Evolutionary conservation across 2,329 filamentous ascomycete genomes (phyloP).

Genomic region (Pseudogymnoascus sp.): DNA sequence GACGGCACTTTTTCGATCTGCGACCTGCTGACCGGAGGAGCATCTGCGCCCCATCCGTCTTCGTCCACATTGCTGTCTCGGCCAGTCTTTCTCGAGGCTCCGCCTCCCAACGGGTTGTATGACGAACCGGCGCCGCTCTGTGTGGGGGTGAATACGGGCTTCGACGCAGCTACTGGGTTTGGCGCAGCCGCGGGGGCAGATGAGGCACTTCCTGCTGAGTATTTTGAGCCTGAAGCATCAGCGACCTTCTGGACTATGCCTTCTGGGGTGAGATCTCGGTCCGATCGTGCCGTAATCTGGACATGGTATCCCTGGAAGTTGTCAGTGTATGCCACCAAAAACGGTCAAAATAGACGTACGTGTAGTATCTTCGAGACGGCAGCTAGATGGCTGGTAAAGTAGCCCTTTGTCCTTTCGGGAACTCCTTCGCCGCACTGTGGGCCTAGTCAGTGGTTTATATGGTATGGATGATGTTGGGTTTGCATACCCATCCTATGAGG

Average conservation of each 20-base stretch:
- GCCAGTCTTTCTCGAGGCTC: conserved; percentile 50
- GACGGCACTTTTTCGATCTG: conserved; percentile 87
- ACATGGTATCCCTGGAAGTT: conserved; percentile 74
- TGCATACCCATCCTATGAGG: conserved; percentile 73
- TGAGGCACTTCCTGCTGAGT: conserved; percentile 59
- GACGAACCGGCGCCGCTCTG: conserved; percentile 34
- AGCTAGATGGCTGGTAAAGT: conserved; percentile 90
- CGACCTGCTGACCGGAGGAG: conserved; percentile 78
- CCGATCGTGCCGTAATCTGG: conserved; percentile 90
- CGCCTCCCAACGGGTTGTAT: conserved; percentile 63
- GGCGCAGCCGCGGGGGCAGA: conserved; percentile 45
- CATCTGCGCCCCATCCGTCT: conserved; percentile 93
- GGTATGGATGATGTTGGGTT: neutral
- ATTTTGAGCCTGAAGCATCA: conserved; percentile 91
- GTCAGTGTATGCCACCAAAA: conserved; percentile 13
- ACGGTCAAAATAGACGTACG: conserved; percentile 35
- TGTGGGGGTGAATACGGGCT: conserved; percentile 86
- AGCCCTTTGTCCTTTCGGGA: conserved; percentile 96
- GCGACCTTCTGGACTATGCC: conserved; percentile 87
- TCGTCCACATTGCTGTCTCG: conserved; percentile 57
- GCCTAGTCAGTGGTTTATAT: conserved; percentile 20
- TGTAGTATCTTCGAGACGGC: conserved; percentile 88
- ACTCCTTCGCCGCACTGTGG: conserved; percentile 83
- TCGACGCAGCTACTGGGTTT: conserved; percentile 66
- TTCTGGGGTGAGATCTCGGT: conserved; percentile 80